Evolutionary conservation across 352 stramenopile species (phyloP).

Genomic region (Phytophthora tubulina): DNA sequence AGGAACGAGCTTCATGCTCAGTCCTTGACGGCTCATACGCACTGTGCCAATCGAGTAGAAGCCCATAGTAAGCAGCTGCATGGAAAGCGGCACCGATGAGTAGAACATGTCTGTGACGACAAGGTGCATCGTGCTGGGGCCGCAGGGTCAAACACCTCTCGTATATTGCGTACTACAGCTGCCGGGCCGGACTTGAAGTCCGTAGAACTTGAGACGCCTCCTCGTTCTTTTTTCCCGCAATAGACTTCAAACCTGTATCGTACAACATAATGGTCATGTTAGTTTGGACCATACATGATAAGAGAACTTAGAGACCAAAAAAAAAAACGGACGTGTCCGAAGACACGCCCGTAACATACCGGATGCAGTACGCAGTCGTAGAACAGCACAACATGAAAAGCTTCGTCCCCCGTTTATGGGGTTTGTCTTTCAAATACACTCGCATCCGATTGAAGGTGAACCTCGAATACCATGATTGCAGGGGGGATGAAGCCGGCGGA

Average conservation of each 20-base stretch:
- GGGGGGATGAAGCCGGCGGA: background rate
- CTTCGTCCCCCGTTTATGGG: background rate
- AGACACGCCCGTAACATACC: slow-evolving; percentile 6
- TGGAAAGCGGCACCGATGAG: slow-evolving; percentile 4
- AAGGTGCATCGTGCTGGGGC: slow-evolving; percentile 6
- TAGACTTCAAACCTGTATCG: slow-evolving; percentile 12
- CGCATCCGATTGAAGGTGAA: background rate
- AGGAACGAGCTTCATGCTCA: slow-evolving; percentile 17
- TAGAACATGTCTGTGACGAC: slow-evolving; percentile 26
- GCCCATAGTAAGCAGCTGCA: slow-evolving; percentile 25
- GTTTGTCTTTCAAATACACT: slow-evolving; percentile 1
- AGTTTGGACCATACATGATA: slow-evolving; percentile 1
- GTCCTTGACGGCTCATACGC: slow-evolving; percentile 6
- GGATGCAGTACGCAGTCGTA: slow-evolving; percentile 17
- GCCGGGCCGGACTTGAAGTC: background rate
- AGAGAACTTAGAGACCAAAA: background rate
- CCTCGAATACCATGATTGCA: background rate
- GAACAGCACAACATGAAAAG: slow-evolving; percentile 24
- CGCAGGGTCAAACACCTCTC: slow-evolving; percentile 6
- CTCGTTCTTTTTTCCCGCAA: background rate
- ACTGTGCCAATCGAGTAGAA: slow-evolving; percentile 30
- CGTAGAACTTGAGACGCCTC: background rate
- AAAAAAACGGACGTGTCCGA: background rate
- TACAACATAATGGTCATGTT: background rate
- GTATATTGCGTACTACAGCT: slow-evolving; percentile 20